phyloP scores from a whole-genome alignment of 2,329 filamentous ascomycete genomes.

The Grosmannia clavigera region DNA sequence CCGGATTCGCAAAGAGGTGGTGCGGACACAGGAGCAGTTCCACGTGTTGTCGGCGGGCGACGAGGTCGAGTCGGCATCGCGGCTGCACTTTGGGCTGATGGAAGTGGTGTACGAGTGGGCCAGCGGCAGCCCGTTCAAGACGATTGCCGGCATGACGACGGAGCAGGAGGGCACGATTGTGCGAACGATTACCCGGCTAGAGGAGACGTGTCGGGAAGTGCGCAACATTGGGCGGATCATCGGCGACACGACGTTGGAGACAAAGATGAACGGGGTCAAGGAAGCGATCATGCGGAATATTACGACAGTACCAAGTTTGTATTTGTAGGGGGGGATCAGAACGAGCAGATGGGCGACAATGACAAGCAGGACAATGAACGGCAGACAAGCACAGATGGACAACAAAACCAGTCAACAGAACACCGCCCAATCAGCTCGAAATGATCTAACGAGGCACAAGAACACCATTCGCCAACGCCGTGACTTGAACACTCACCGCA shows the following conservation, averaged over 20 bases:
- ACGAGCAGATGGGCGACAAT: neutral
- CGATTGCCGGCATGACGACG: slow-evolving; percentile 90
- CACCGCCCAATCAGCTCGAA: neutral
- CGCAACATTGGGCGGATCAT: slow-evolving; percentile 95
- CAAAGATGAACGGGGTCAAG: slow-evolving; percentile 95
- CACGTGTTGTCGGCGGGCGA: slow-evolving; percentile 87
- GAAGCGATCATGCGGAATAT: slow-evolving; percentile 97
- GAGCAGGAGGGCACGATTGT: slow-evolving; percentile 97
- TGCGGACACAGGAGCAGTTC: slow-evolving; percentile 74
- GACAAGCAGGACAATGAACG: neutral
- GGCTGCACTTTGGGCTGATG: slow-evolving; percentile 82
- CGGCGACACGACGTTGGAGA: slow-evolving; percentile 82
- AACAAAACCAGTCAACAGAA: no score
- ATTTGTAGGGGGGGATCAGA: slow-evolving; percentile 47
- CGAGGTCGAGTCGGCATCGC: slow-evolving; percentile 78
- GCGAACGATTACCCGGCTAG: slow-evolving; percentile 79
- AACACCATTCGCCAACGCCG: neutral
- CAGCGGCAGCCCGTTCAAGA: slow-evolving; percentile 93
- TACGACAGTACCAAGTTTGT: slow-evolving; percentile 76
- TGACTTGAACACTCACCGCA: neutral
- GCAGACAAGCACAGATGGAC: neutral
- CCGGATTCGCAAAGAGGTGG: slow-evolving; percentile 83
- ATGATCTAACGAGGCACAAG: neutral
- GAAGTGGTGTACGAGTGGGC: slow-evolving; percentile 99
- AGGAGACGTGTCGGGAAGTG: slow-evolving; percentile 93